Evolutionary conservation across 352 stramenopile genomes (phyloP).

Genomic region (Pythium brassicae): DNA sequence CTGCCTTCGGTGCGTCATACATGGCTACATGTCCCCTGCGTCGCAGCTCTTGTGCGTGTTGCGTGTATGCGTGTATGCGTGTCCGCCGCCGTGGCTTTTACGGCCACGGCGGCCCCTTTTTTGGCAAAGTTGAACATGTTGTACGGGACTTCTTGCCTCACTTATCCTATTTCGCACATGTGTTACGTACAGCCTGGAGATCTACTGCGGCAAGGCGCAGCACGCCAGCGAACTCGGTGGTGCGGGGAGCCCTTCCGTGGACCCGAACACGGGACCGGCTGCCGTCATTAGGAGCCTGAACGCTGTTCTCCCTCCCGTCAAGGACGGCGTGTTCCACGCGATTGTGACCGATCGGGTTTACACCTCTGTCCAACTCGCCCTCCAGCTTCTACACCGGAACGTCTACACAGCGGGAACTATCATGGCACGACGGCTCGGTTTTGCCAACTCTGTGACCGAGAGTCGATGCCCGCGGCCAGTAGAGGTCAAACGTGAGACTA

Average conservation of each 20-base stretch:
- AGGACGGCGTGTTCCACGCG: not conserved
- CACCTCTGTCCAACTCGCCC: not conserved
- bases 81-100: not conserved
- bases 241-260: too few species aligned
- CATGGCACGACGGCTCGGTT: not conserved
- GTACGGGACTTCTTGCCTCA: not conserved
- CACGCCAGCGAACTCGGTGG: not conserved
- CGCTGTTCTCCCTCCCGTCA: not conserved
- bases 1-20: not conserved
- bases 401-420: not conserved
- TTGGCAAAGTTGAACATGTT: not conserved
- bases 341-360: constrained; percentile 1
- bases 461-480: too few species aligned
- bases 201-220: not conserved
- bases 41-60: too few species aligned
- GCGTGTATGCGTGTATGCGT: too few species aligned
- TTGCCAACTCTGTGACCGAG: not conserved
- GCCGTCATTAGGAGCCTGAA: not conserved
- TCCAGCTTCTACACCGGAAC: not conserved
- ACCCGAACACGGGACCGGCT: too few species aligned
- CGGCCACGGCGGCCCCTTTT: not conserved
- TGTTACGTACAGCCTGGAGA: not conserved
- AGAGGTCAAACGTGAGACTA: too few species aligned
- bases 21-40: too few species aligned
- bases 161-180: not conserved